Evolutionary conservation across 495 filamentous ascomycete genomes (phyloP).

Genomic region (Xylaria palmicola): DNA sequence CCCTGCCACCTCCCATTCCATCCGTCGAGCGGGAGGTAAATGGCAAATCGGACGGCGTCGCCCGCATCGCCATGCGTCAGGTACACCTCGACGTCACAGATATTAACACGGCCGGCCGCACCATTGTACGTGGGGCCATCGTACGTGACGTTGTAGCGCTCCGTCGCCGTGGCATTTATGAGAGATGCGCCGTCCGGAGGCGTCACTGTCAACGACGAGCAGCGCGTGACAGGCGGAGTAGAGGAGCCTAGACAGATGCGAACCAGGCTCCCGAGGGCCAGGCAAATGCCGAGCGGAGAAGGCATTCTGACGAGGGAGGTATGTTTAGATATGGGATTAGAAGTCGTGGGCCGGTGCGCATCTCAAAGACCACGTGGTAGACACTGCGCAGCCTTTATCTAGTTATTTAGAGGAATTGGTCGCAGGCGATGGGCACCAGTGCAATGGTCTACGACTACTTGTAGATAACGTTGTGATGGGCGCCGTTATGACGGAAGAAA

Average conservation of each 20-base stretch:
- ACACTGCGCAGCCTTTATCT: background rate
- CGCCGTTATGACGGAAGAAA: background rate
- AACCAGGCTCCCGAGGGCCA: slow-evolving; percentile 15
- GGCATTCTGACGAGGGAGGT: background rate
- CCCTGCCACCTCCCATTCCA: slow-evolving; percentile 56
- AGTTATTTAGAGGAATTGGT: background rate
- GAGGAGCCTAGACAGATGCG: slow-evolving; percentile 3
- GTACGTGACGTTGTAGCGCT: slow-evolving; percentile 19
- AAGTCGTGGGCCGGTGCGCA: background rate
- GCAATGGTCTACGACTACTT: background rate
- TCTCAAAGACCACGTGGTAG: background rate
- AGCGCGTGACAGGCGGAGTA: background rate
- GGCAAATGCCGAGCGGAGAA: background rate
- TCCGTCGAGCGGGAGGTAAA: slow-evolving; percentile 52
- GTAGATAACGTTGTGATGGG: background rate
- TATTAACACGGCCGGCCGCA: slow-evolving; percentile 10
- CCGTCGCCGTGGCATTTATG: slow-evolving; percentile 18
- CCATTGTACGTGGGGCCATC: slow-evolving; percentile 8
- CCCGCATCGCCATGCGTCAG: slow-evolving; percentile 42
- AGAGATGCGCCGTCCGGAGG: slow-evolving; percentile 14
- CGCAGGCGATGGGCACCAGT: background rate
- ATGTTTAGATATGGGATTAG: background rate
- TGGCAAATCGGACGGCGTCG: slow-evolving; percentile 48
- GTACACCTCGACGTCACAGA: slow-evolving; percentile 37
- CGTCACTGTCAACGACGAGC: slow-evolving; percentile 15